Base-by-base conservation (phyloP, 2,329 filamentous ascomycete genomes). In the Aureobasidium sp. region DNA sequence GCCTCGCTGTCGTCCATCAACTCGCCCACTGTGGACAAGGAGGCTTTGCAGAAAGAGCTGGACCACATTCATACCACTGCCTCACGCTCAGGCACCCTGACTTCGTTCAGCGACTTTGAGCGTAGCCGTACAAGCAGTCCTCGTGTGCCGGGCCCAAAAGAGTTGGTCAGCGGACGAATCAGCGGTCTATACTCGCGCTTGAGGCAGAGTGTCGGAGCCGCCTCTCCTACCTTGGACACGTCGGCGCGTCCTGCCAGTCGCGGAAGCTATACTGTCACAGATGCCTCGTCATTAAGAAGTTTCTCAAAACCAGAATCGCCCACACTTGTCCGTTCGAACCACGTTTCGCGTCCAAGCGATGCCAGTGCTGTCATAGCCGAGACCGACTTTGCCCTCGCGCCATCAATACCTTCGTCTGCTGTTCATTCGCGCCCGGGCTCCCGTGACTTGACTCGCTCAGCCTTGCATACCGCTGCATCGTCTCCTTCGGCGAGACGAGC, bases 101-200 rank as follows among this genome's bases (percentile, higher is more conserved):
- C 93, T 2, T 95, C 91, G 9, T 97, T 97, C 76, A 95, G 95
- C 75, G 92, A 97, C 71, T 92, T 96, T 70, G 89, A 94, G 65
- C 89, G 93, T 74, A 91, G 93, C 5, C 63, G 57, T 7, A 48
- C 49, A 11, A 66, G 63, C 39, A 55, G 58, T 20, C 45, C 61
- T 25, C 62, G 60, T 25, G 65, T 68, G 27, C 44, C 65, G 17
- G 71, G 71, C 17, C 67, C 72, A 12, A 74, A 74, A 66, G 73
- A 74, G 66, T 64, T 73, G 36, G 72, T 73, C 60, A 71, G 68
- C 61, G 71, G 68, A 63, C 72, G 73, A 22, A 79, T 97, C 51
- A 96, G 89, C 70, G 91, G 93, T 0, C 78, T 97, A 41, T 97
- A 97, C 74, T 94, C 84, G 74, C 87, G 91, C 41, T 82, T 97